Evolutionary conservation across 1,139 yeast genomes (phyloP).

Genomic region (Blastobotrys persicus): DNA sequence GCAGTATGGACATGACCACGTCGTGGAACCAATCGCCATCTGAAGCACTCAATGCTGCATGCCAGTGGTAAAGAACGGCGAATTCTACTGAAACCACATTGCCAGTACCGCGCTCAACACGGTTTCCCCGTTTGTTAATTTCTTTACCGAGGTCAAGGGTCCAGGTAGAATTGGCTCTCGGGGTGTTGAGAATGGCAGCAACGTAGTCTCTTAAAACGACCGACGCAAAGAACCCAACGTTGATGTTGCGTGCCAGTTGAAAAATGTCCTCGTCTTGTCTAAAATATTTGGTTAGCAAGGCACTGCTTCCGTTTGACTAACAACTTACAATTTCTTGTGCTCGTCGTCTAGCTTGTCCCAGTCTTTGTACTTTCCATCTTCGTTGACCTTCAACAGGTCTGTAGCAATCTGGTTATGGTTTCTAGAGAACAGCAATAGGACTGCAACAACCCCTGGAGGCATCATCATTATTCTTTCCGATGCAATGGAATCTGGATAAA

Average conservation of each 20-base stretch:
- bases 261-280: constrained; percentile 16
- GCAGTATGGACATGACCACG: constrained; percentile 7
- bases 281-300: background rate
- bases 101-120: constrained; percentile 15
- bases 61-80: constrained; percentile 17
- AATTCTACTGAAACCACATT: constrained; percentile 15
- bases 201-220: constrained; percentile 14
- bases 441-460: constrained; percentile 15
- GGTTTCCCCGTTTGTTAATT: constrained; percentile 9
- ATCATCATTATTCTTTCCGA: constrained; percentile 16
- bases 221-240: constrained; percentile 14
- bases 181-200: constrained; percentile 14
- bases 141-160: constrained; percentile 13
- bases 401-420: constrained; percentile 13
- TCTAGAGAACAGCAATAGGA: constrained; percentile 12
- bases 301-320: too few relatives aligned
- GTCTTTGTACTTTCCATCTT: constrained; percentile 10
- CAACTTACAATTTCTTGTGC: constrained; percentile 8
- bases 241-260: constrained; percentile 13
- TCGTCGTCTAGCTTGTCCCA: constrained; percentile 12
- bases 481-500: constrained; percentile 13
- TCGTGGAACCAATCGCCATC: constrained; percentile 13
- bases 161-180: constrained; percentile 13
- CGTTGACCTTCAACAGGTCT: constrained; percentile 10
- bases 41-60: constrained; percentile 16